Base-by-base conservation (phyloP, 2,329 filamentous ascomycete genomes). In the Monosporascus sp. region DNA sequence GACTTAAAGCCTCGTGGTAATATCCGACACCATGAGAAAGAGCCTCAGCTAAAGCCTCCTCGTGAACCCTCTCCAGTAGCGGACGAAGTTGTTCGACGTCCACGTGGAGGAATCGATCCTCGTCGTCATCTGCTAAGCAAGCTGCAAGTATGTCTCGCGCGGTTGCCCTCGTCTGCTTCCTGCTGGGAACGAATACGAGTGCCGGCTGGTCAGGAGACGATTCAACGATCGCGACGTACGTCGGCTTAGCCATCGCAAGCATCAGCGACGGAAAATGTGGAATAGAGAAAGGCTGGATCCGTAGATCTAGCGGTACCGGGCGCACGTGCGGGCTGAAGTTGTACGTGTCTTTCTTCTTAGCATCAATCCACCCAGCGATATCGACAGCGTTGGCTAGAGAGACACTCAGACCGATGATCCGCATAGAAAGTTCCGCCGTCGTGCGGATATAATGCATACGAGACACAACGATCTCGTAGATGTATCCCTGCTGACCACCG, bases 261-360 rank as follows among this genome's bases (percentile, higher is more conserved):
- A 99, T 99, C 41, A 99, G 80, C 11, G 94, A 97, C 4, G 94
- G 95, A 75, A 96, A 97, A 68, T 99, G 95, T 47, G 95, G 91
- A 55, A 96, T 96, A 27, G 87, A 89, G 74, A 94, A 99, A 1
- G 92, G 93, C 71, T 99, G 94, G 47, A 99, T 88, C 68, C 97
- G 91, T 53, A 99, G 82, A 69, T 97, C 93, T 35, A 99, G 76
- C 22, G 93, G 92, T 18, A 97, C 84, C 1, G 91, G 88, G 52
- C 95, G 87, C 56, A 93, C 86, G 65, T 93, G 88, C 2, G 94
- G 94, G 63, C 90, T 96, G 75, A 99, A 99, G 74, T 99, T 99
- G 79, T 93, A 99, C 58, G 96, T 96, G 48, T 94, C 96, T 68
- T 99, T 94, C 76, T 97, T 97, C 70, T 86, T 96, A 7, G 93